These are phyloP conservation scores for Orbilia javanica DNA, from an alignment of 2,329 filamentous ascomycete species.

Conservation along the genomic window DNA sequence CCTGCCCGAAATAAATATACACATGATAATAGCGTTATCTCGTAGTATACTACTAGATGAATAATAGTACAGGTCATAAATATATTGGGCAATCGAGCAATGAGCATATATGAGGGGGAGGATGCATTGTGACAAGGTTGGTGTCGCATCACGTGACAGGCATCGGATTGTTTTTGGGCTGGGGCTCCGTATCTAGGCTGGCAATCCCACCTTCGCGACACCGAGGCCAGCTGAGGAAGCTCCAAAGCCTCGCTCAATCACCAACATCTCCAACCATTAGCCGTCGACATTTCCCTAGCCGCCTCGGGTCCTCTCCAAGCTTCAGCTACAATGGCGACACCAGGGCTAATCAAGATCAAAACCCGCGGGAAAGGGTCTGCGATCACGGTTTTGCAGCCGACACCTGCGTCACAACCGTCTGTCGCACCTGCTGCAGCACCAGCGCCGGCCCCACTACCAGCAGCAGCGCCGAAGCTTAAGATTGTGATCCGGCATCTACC, in stretches of 20 bases:
- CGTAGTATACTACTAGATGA: not conserved
- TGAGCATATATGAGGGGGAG: too few relatives aligned
- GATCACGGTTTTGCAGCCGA: slow-evolving; percentile 35
- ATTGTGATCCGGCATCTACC: slow-evolving; percentile 86
- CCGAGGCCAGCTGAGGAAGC: not conserved
- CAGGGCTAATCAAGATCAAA: slow-evolving; percentile 55
- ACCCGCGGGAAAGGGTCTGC: slow-evolving; percentile 38
- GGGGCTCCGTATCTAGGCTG: not conserved
- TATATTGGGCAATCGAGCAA: too few relatives aligned
- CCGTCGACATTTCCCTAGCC: not conserved
- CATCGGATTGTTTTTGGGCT: not conserved
- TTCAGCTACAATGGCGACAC: slow-evolving; percentile 42
- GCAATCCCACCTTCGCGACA: not conserved
- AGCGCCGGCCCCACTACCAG: slow-evolving; percentile 21
- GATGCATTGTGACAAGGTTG: not conserved
- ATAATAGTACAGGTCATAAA: not conserved
- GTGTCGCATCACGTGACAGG: not conserved
- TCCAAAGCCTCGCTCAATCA: too few relatives aligned
- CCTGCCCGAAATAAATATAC: too few relatives aligned
- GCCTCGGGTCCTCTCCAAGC: slow-evolving; percentile 1
- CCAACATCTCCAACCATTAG: not conserved
- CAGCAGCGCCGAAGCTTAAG: slow-evolving; percentile 72
- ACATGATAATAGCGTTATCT: too few relatives aligned
- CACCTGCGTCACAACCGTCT: slow-evolving; percentile 10
- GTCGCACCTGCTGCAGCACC: slow-evolving; percentile 17